phyloP scores from a whole-genome alignment of 2,329 filamentous ascomycete genomes.

The Colletotrichum sp. region DNA sequence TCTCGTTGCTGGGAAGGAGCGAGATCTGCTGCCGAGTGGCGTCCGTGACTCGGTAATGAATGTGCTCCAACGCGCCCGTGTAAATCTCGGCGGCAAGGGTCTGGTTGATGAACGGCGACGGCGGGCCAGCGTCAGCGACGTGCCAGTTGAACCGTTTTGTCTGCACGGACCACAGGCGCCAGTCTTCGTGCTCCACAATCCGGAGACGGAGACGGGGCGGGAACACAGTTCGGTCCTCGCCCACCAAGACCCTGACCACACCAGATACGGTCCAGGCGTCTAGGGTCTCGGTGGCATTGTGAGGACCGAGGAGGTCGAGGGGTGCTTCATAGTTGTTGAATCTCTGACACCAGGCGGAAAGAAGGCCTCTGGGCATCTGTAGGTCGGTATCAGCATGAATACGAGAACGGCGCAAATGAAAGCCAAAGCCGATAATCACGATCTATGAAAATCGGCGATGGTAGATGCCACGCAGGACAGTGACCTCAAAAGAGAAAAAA shows the following conservation, averaged over 20 bases:
- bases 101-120: background rate
- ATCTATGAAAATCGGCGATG: background rate
- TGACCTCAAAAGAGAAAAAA: background rate
- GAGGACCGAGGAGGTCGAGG: background rate
- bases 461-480: background rate
- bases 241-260: background rate
- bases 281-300: background rate
- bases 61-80: background rate
- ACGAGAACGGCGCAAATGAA: background rate
- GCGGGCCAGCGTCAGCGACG: background rate
- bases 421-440: background rate
- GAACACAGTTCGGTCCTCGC: background rate
- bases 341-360: background rate
- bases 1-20: background rate
- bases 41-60: background rate
- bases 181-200: background rate
- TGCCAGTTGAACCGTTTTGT: background rate
- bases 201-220: slow-evolving; percentile 8
- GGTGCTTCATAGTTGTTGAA: background rate
- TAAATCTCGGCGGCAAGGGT: slow-evolving; percentile 2
- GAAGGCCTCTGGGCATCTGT: background rate
- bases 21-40: background rate
- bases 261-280: background rate
- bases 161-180: slow-evolving; percentile 8
- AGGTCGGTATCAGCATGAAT: background rate